A percentile compares a stretch with the other conserved stretches of the same genome.
Evolutionary conservation across 306 rosid genomes (phyloP).

Genomic region (Cicer chorassanicum): DNA sequence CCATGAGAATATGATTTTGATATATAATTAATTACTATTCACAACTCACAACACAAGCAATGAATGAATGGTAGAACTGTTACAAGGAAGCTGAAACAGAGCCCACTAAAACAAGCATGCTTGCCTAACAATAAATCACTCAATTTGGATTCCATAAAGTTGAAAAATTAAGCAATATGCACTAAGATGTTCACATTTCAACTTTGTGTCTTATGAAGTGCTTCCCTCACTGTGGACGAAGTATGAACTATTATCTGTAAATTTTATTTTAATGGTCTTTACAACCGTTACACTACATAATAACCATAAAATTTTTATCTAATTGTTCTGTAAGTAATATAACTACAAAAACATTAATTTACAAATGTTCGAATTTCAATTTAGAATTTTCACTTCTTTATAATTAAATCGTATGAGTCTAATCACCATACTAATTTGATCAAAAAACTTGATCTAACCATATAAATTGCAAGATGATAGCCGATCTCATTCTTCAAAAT

Average conservation of each 20-base stretch:
- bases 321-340: too few species aligned
- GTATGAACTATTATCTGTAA: too few species aligned
- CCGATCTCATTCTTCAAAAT: background rate
- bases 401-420: too few species aligned
- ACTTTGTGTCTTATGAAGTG: background rate
- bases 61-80: slow-evolving; percentile 53
- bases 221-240: too few species aligned
- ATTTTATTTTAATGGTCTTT: too few species aligned
- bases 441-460: too few species aligned
- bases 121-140: slow-evolving; percentile 21
- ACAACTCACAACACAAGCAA: slow-evolving; percentile 19
- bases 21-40: slow-evolving; percentile 35
- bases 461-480: background rate
- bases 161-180: slow-evolving; percentile 2
- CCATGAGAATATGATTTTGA: slow-evolving; percentile 50
- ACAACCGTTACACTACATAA: too few species aligned
- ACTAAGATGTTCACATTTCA: background rate
- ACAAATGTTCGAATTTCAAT: too few species aligned
- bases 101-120: slow-evolving; percentile 58
- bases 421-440: too few species aligned
- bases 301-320: too few species aligned
- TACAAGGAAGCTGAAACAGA: slow-evolving; percentile 59
- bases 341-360: too few species aligned
- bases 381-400: too few species aligned
- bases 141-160: slow-evolving; percentile 30